Evolutionary conservation across 164 flowering plant genomes (phyloP).

Genomic region (Piper betle): DNA sequence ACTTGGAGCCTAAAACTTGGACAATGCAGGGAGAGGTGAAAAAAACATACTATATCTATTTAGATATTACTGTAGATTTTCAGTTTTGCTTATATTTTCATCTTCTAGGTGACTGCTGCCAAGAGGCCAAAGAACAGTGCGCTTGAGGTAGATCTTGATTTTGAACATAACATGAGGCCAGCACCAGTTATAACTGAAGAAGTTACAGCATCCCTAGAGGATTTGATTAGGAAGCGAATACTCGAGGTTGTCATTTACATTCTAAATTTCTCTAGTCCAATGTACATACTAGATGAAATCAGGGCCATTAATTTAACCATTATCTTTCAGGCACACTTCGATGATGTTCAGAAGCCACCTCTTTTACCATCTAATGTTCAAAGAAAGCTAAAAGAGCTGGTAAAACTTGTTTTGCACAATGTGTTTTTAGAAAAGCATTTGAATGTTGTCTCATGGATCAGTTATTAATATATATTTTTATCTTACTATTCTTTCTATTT

Average conservation of each 20-base stretch:
- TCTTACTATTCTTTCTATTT: background rate
- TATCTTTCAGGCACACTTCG: conserved; percentile 50
- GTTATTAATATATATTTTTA: background rate
- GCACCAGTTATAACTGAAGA: conserved; percentile 85
- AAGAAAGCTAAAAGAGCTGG: conserved; percentile 65
- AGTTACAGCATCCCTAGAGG: conserved; percentile 71
- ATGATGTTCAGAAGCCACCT: conserved; percentile 63
- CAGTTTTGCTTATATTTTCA: conserved; percentile 4
- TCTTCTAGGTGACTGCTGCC: conserved; percentile 60
- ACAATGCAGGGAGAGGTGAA: conserved; percentile 92
- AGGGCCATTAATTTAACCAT: background rate
- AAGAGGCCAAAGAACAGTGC: conserved; percentile 89
- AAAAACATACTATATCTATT: background rate
- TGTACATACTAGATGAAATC: background rate
- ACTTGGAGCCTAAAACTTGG: conserved; percentile 71
- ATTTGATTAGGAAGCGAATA: conserved; percentile 57
- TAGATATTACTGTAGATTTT: background rate
- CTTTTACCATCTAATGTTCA: conserved; percentile 48
- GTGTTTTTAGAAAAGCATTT: background rate
- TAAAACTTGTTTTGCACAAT: conserved; percentile 10
- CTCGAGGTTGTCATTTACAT: conserved; percentile 47
- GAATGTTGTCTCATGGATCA: background rate
- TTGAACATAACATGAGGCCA: conserved; percentile 86
- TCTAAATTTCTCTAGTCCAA: background rate
- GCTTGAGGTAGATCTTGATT: conserved; percentile 85